Percentiles rank a stretch among this genome's conserved stretches.
Evolutionary conservation across 2,329 filamentous ascomycete genomes (phyloP).

Genomic region (Geoglossum cookeanum): DNA sequence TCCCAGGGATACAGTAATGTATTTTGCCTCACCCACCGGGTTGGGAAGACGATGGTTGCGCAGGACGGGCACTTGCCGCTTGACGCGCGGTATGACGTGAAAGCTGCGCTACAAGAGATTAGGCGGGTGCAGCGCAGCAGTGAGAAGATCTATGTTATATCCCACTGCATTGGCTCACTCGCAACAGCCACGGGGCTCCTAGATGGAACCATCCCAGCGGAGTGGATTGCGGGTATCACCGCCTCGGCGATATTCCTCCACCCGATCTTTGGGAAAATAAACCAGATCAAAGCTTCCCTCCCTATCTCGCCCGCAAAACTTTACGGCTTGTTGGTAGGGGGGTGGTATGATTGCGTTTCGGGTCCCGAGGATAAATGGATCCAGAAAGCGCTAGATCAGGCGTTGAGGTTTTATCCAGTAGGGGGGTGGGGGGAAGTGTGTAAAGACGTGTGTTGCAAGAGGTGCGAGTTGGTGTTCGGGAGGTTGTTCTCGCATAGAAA

Average conservation of each 20-base stretch:
- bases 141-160: conserved; percentile 29
- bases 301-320: conserved; percentile 31
- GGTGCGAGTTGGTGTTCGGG: conserved; percentile 39
- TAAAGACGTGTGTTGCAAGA: conserved; percentile 41
- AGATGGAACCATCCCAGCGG: conserved; percentile 37
- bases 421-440: conserved; percentile 34
- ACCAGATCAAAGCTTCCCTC: conserved; percentile 35
- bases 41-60: background rate
- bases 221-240: conserved; percentile 38
- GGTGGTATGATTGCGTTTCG: conserved; percentile 36
- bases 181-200: conserved; percentile 39
- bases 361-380: conserved; percentile 27
- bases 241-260: conserved; percentile 46
- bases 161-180: conserved; percentile 45
- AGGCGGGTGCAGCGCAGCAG: background rate
- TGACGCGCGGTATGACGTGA: background rate
- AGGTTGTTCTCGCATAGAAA: conserved; percentile 43
- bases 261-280: conserved; percentile 35
- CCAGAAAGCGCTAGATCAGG: conserved; percentile 34
- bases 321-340: conserved; percentile 29
- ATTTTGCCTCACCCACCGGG: background rate
- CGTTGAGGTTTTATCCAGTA: conserved; percentile 38
- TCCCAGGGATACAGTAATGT: conserved; percentile 33
- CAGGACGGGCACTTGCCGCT: background rate
- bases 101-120: background rate